A percentile compares a stretch with the other conserved stretches of the same genome.
These are phyloP conservation scores for Trypanosoma lewisi DNA, from an alignment of 208 protist species.

Conservation along the genomic window DNA sequence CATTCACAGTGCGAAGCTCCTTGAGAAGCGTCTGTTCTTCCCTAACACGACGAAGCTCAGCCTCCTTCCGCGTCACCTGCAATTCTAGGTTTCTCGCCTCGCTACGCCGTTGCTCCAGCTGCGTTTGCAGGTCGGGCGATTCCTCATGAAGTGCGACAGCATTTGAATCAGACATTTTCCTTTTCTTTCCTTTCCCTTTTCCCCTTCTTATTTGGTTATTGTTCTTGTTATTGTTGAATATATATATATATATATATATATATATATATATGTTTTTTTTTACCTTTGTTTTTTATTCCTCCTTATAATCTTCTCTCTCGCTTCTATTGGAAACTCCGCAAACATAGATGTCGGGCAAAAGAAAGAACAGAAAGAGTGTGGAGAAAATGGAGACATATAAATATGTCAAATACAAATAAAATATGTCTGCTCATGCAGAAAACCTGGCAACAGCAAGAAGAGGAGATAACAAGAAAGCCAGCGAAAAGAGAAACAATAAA, in stretches of 20 bases:
- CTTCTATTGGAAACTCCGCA: no score
- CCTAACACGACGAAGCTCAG: slow-evolving; percentile 68
- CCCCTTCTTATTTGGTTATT: not conserved
- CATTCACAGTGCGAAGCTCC: slow-evolving; percentile 74
- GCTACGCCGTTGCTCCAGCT: slow-evolving; percentile 48
- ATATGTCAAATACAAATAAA: no score
- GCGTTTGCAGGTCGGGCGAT: slow-evolving; percentile 17
- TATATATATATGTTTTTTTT: no score
- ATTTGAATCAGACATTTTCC: slow-evolving; percentile 47
- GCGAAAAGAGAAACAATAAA: no score
- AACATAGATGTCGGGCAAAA: no score
- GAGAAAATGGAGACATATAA: no score
- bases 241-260: not conserved
- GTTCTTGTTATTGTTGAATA: not conserved
- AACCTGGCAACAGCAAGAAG: no score
- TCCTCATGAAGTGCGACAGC: slow-evolving; percentile 45
- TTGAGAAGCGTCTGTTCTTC: slow-evolving; percentile 78
- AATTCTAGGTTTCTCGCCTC: slow-evolving; percentile 66
- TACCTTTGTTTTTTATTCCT: slow-evolving; percentile 5
- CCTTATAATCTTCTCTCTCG: no score
- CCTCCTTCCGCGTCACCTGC: slow-evolving; percentile 63
- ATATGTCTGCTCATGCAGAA: no score
- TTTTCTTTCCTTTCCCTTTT: slow-evolving; percentile 12
- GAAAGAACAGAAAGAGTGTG: no score
- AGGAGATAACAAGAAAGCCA: no score